Evolutionary conservation across 345 rosid genomes (phyloP), one percentile per base, ranked within the genome.

Genomic region (Linum tenue): DNA sequence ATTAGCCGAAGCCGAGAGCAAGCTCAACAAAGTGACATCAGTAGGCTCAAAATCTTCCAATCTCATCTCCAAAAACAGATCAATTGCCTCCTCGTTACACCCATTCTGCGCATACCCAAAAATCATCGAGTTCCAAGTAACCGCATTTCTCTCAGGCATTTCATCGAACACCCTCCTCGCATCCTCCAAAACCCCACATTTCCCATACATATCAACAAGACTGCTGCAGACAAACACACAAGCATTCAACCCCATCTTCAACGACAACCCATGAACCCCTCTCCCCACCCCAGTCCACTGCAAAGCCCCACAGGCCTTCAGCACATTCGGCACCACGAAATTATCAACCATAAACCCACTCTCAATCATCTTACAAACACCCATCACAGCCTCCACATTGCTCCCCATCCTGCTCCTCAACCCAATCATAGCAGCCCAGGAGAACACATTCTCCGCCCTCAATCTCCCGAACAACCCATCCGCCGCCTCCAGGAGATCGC

Each of bases 361-460:
- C 64, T 84, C 75, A 35, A 75, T 73, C 90, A 84, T 91, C 68
- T 85, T 84, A 64, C 82, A 71, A 39, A 78, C 78, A 63, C 87
- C 82, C 72, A 69, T 70, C 7, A 85, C 73, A 60, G 91, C 88
- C 67, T 77, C 82, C 71, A 76, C 84, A 53, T 50, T 56, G 1
- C 70, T 58, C 16, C 96, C 90, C 71, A 69, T 50, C 73, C 91
- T 82, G 62, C 88, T 84, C 17, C 73, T 64, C 76, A 91, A 69
- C 56, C 96, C 91, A 56, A 85, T 78, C n/a, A 86, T 68, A 22
- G 97, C 91, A 56, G 96, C 96, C 94, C 97, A 91, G 10, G 96
- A 85, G 64, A 85, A 91, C 66, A 80, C 87, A 69, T 84, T 91
- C 22, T 75, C 70, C 37, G 76, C 67, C 70, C 75, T 73, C 69